Evolutionary conservation across 129 eudicot genomes (phyloP).

Genomic region (Dittrichia graveolens): DNA sequence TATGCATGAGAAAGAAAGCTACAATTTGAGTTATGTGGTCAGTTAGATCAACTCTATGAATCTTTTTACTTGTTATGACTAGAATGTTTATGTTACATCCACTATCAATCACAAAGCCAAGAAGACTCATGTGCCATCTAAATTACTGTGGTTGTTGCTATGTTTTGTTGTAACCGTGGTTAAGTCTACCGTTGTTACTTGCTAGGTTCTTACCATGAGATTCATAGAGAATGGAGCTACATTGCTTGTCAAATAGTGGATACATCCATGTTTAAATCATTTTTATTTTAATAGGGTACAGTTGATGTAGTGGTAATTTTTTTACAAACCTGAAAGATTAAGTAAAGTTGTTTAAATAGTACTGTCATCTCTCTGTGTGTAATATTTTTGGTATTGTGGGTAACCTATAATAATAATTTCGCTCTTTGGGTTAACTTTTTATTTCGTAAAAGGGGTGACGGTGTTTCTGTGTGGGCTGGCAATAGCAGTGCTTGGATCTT

Average conservation of each 20-base stretch:
- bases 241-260: neutral
- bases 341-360: too few species aligned
- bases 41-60: neutral
- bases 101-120: too few species aligned
- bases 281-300: neutral
- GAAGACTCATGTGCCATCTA: too few species aligned
- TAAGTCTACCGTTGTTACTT: too few species aligned
- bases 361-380: neutral
- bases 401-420: neutral
- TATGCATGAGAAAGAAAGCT: slow-evolving; percentile 5
- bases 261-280: neutral
- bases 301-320: neutral
- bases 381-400: neutral
- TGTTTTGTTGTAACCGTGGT: too few species aligned
- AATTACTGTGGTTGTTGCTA: too few species aligned
- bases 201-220: neutral
- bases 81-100: neutral
- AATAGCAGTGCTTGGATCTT: slow-evolving; percentile 77
- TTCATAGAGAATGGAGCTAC: neutral
- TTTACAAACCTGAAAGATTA: neutral
- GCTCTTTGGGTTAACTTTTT: slow-evolving; percentile 20
- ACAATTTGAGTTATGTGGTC: slow-evolving; percentile 4
- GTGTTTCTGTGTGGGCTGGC: slow-evolving; percentile 89
- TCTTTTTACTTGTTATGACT: neutral
- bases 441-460: slow-evolving; percentile 70